Evolutionary conservation across 2,329 filamentous ascomycete genomes (phyloP), one percentile per base, ranked within the genome.

Genomic region (Diaporthe humulicola): DNA sequence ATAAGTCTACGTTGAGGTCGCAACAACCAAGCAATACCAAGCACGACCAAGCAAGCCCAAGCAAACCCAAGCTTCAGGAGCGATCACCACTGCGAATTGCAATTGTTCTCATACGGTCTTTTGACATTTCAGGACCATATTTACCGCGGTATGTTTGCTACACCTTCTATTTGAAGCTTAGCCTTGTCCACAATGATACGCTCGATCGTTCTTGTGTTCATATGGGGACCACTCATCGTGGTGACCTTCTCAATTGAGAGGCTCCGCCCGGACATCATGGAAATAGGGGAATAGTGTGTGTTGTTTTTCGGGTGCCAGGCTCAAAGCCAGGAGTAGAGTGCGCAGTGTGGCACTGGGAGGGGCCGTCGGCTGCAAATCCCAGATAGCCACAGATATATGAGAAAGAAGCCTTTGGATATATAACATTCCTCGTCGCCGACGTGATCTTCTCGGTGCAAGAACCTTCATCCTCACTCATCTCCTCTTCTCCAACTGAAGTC

Each of bases 21-120:
- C 42, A 36, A 33, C 30, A 25, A 50, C 61, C 61, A 67, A 67
- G 61, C 61, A 67, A 67, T 36, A 67, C 61, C 61, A 67, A 67
- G 61, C 42, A 19, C 28, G 22, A 61, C 58, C 58, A 60, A 60
- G 57, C 28, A 60, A 17, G 17, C 6, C 61, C 61, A 67, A 67
- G 61, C 45, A 52, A 25, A 22, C 22, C 61, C 61, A 52, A 67
- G 30, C 61, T 67, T 52, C 40, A 48, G 10, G 42, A 33, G n/a
- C 38, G 17, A 64, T 48, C 61, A 50, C 61, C 30, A 50, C 30
- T 38, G 61, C 61, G 30, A 52, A 67, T 38, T 67, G 22, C 30
- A 52, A 7, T 52, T 38, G 30, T 4, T 67, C 45, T 28, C 30
- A 38, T 52, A 6, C 7, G 45, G 61, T 52, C 45, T 52, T 22